Conservation (phyloP, 257 asterid genomes). For the Ajuga chamaepitys region DNA sequence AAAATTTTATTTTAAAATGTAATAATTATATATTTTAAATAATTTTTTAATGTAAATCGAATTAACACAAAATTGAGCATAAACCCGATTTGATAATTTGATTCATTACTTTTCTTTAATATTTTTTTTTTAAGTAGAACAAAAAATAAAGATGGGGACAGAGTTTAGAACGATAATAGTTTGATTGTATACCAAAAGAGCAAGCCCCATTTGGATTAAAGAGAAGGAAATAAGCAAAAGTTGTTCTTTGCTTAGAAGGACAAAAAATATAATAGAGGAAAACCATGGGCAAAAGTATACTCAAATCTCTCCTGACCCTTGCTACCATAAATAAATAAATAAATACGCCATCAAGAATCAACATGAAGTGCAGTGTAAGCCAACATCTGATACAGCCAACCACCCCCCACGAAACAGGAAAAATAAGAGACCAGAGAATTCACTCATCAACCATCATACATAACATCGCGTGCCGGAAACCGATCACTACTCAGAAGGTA, state of each 20-base stretch:
- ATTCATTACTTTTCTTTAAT: no score
- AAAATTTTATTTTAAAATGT: no score
- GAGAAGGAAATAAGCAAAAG: constrained; percentile 1
- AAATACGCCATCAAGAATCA: not conserved
- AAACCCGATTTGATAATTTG: no score
- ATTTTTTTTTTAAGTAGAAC: no score
- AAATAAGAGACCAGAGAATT: not conserved
- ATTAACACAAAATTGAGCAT: no score
- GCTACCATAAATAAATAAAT: constrained; percentile 4
- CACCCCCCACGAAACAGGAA: not conserved
- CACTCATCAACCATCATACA: constrained; percentile 22
- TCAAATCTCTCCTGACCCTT: not conserved
- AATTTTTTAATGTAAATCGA: no score
- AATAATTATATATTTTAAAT: no score
- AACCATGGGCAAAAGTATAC: not conserved
- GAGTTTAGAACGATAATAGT: no score
- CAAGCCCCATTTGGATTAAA: no score
- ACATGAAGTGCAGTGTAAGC: constrained; percentile 49
- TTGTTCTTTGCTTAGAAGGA: constrained; percentile 53
- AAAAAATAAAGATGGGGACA: no score
- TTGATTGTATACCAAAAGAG: no score
- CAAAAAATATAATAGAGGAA: constrained; percentile 10
- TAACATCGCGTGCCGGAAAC: constrained; percentile 52
- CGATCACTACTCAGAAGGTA: constrained; percentile 13
- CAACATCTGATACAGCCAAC: constrained; percentile 15